Evolutionary conservation across 2,329 filamentous ascomycete species (phyloP), one percentile per base, ranked within the genome.

Genomic region (Xylariaceae sp.): DNA sequence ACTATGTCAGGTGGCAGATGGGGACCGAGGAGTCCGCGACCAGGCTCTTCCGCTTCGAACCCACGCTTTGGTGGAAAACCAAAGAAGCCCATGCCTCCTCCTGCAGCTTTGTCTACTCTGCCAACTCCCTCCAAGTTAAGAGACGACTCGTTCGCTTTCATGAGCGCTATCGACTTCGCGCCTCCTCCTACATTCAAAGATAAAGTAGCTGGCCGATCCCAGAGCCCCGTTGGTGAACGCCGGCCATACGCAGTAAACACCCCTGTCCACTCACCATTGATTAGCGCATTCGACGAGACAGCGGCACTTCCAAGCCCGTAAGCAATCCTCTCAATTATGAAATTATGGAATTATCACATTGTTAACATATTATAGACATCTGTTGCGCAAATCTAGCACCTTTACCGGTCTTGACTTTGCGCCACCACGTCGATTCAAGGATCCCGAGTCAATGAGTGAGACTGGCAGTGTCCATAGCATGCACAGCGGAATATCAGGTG

Each of bases 221-320:
- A 87, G 64, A 87, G 84, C 64, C 84, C 84, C 9, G 70, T 82
- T 5, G 83, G 84, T 44, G 84, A 87, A 69, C 78, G 84, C 60
- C 74, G 86, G 27, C 85, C 91, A 1, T 99, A 91, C 75, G 86
- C 85, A 51, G 86, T 88, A n/a, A 77, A 80, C 30, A 81, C 92
- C 2, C 84, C 87, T 13, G 81, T 84, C 24, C 87, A 90, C 68
- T 88, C 86, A n/a, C 92, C 92, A 1, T 80, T 97, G 32, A 86
- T 82, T 20, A 91, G 88, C 55, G 81, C 92, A 4, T 97, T 92
- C 72, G 93, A 97, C 51, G 93, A 97, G 54, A 85, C 97, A 57
- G 75, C 87, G 10, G 81, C 82, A 7, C 85, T 99, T 59, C 94
- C 94, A 30, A 97, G 92, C 81, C 92, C 94, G 84, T 93, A 85